Conservation (phyloP, 108 stramenopile genomes). For the Stephanodiscus triporus region DNA sequence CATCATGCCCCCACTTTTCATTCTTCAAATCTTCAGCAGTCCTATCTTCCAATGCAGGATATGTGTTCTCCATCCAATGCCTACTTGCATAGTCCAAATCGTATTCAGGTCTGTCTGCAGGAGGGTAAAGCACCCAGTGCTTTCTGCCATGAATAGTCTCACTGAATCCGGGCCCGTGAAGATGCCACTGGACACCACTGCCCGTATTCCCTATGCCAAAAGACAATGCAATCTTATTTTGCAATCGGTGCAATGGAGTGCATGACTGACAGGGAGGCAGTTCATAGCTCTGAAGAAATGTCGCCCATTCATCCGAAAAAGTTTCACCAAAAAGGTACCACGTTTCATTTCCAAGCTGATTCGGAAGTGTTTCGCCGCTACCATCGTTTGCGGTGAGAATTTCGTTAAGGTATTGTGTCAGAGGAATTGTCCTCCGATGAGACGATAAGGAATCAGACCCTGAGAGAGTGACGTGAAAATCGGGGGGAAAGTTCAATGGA, state of each 20-base stretch:
- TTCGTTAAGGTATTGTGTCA: slow-evolving; percentile 69
- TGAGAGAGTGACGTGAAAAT: slow-evolving; percentile 80
- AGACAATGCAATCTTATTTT: slow-evolving; percentile 57
- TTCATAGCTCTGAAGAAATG: slow-evolving; percentile 52
- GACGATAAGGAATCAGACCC: slow-evolving; percentile 79
- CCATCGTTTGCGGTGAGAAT: slow-evolving; percentile 23
- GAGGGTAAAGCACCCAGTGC: slow-evolving; percentile 78
- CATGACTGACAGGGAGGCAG: slow-evolving; percentile 78
- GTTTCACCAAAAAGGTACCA: slow-evolving; percentile 93
- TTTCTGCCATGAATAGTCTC: slow-evolving; percentile 74
- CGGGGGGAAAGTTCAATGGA: slow-evolving; percentile 48
- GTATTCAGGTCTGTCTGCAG: slow-evolving; percentile 55
- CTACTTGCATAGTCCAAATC: slow-evolving; percentile 72
- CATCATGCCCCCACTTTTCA: slow-evolving; percentile 19
- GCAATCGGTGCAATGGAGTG: slow-evolving; percentile 29
- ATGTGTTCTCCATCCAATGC: slow-evolving; percentile 86
- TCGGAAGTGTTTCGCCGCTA: slow-evolving; percentile 53
- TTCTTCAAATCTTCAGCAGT: slow-evolving; percentile 22
- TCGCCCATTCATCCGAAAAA: slow-evolving; percentile 66
- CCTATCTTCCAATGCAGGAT: slow-evolving; percentile 46
- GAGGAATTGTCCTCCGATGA: slow-evolving; percentile 66
- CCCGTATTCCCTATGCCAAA: slow-evolving; percentile 87
- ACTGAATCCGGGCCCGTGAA: slow-evolving; percentile 80
- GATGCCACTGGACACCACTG: slow-evolving; percentile 89
- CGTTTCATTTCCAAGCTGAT: slow-evolving; percentile 74